phyloP scores from a whole-genome alignment of 192 early-diverging fungal genomes.

The Ambispora gerdemannii region DNA sequence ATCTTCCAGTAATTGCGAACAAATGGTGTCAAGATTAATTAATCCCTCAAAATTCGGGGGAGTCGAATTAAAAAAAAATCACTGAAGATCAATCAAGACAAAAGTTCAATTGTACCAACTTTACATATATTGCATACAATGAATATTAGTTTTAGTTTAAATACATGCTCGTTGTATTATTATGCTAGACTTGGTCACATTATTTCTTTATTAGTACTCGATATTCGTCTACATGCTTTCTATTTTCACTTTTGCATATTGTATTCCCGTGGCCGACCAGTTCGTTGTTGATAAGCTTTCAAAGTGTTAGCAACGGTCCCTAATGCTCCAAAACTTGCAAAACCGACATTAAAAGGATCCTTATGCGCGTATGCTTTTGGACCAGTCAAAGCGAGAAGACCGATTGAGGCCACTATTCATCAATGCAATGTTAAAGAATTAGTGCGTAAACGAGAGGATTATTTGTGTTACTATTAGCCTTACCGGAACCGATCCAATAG shows the following conservation, averaged over 20 bases:
- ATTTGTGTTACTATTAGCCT: neutral
- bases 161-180: too few species aligned
- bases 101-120: too few species aligned
- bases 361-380: constrained; percentile 14
- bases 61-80: too few species aligned
- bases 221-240: too few species aligned
- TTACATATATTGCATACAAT: too few species aligned
- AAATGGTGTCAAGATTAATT: too few species aligned
- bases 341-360: constrained; percentile 16
- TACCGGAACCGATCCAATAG: neutral
- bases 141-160: too few species aligned
- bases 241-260: neutral
- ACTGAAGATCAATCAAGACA: too few species aligned
- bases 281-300: constrained; percentile 11
- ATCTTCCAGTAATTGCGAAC: too few species aligned
- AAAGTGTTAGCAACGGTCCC: constrained; percentile 7
- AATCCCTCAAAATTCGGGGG: too few species aligned
- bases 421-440: neutral
- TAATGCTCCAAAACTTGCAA: constrained; percentile 6
- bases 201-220: too few species aligned
- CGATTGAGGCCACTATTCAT: constrained; percentile 11
- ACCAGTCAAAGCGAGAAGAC: constrained; percentile 6
- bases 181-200: too few species aligned
- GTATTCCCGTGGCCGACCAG: constrained; percentile 10
- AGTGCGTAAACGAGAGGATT: neutral